Conservation (phyloP, 306 rosid species). For the Leucaena leucocephala region DNA sequence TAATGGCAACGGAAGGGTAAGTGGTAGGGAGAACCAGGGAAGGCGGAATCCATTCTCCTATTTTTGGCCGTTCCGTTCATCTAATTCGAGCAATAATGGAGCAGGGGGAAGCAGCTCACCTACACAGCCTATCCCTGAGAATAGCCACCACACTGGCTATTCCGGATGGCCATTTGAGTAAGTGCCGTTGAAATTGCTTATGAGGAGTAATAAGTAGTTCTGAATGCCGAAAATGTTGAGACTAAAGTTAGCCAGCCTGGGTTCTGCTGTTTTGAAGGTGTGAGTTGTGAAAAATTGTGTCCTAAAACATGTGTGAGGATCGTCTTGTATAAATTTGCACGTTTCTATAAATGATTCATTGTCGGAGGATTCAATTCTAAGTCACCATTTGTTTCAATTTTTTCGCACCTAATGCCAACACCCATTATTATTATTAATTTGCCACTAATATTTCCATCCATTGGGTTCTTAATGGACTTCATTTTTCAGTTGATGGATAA, state of each 20-base stretch:
- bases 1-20: slow-evolving; percentile 40
- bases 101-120: slow-evolving; percentile 55
- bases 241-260: neutral
- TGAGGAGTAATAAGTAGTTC: neutral
- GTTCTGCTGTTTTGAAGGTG: slow-evolving; percentile 7
- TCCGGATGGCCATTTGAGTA: slow-evolving; percentile 23
- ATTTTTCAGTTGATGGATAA: neutral
- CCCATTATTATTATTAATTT: neutral
- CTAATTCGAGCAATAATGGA: slow-evolving; percentile 49
- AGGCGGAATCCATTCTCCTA: slow-evolving; percentile 55
- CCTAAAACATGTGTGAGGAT: neutral
- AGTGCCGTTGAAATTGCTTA: neutral
- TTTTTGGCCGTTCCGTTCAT: slow-evolving; percentile 75
- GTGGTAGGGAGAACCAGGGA: slow-evolving; percentile 45
- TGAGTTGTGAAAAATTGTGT: neutral
- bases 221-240: neutral
- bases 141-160: slow-evolving; percentile 9
- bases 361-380: neutral
- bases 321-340: neutral
- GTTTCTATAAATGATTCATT: neutral
- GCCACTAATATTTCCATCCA: neutral
- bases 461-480: neutral
- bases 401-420: neutral
- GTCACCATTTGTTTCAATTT: neutral
- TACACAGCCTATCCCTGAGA: slow-evolving; percentile 35